Evolutionary conservation across 495 filamentous ascomycete species (phyloP).

Genomic region (Podospora pseudocomata): DNA sequence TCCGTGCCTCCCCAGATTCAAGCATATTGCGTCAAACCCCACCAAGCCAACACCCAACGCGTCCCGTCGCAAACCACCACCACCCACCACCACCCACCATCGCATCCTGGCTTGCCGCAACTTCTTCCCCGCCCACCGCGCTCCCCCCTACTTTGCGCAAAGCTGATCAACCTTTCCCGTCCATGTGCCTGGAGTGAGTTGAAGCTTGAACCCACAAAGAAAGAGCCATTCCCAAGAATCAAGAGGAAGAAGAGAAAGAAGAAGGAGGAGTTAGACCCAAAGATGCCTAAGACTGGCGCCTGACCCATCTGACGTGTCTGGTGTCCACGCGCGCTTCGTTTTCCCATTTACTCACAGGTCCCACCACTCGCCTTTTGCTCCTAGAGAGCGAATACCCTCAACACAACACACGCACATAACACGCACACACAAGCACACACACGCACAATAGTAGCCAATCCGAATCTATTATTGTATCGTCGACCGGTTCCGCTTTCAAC

Average conservation of each 20-base stretch:
- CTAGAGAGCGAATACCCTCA: constrained; percentile 5
- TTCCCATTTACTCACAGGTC: neutral
- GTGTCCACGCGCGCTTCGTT: constrained; percentile 20
- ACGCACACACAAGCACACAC: neutral
- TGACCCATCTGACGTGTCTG: constrained; percentile 19
- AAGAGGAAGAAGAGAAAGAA: constrained; percentile 16
- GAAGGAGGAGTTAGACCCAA: constrained; percentile 9
- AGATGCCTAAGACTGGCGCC: constrained; percentile 25
- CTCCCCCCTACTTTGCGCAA: constrained; percentile 1
- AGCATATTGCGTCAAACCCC: constrained; percentile 24
- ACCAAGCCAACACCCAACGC: constrained; percentile 18
- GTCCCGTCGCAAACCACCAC: constrained; percentile 11
- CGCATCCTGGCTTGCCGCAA: constrained; percentile 9
- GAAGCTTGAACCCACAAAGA: too few species aligned
- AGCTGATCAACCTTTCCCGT: constrained; percentile 12
- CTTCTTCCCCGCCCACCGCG: constrained; percentile 9
- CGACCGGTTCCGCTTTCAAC: constrained; percentile 25
- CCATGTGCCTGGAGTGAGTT: constrained; percentile 16
- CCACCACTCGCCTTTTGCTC: neutral
- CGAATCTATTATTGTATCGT: constrained; percentile 7
- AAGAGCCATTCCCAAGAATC: neutral
- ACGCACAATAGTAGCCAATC: constrained; percentile 1
- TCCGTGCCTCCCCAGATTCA: too few species aligned
- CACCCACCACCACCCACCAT: constrained; percentile 3
- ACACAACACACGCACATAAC: neutral